phyloP scores from a whole-genome alignment of 768 basidiomycete species.

The Pulveroboletus sp. region DNA sequence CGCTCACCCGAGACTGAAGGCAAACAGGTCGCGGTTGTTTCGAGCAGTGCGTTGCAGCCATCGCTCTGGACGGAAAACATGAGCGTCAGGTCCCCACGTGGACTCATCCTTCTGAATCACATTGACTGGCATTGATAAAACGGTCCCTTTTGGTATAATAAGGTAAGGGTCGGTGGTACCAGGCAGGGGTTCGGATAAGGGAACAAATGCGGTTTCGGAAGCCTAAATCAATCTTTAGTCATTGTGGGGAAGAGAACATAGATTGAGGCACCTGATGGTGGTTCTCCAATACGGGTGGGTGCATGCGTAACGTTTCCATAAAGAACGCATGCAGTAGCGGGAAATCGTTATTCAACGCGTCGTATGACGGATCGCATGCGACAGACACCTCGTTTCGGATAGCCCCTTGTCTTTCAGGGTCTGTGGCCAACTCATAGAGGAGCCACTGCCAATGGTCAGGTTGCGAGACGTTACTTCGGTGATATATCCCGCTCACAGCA shows the following conservation, averaged over 20 bases:
- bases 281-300: constrained; percentile 60
- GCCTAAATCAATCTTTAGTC: constrained; percentile 34
- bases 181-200: constrained; percentile 48
- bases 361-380: constrained; percentile 46
- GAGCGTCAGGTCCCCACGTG: constrained; percentile 58
- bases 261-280: constrained; percentile 48
- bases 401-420: constrained; percentile 47
- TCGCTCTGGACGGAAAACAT: constrained; percentile 54
- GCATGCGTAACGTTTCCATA: constrained; percentile 57
- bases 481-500: constrained; percentile 20
- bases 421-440: constrained; percentile 54
- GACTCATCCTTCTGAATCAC: constrained; percentile 50
- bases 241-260: not conserved
- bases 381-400: constrained; percentile 52
- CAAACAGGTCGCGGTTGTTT: constrained; percentile 43
- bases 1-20: constrained; percentile 55
- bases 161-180: constrained; percentile 41
- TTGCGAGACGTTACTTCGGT: not conserved
- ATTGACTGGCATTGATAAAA: constrained; percentile 51
- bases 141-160: constrained; percentile 52
- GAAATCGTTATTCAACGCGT: constrained; percentile 43
- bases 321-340: constrained; percentile 58
- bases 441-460: constrained; percentile 45
- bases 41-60: constrained; percentile 47
- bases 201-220: constrained; percentile 46